Percentiles rank a stretch among this genome's conserved stretches.
Conservation (phyloP, 2,329 filamentous ascomycete species). For the Aureobasidium zeae region DNA sequence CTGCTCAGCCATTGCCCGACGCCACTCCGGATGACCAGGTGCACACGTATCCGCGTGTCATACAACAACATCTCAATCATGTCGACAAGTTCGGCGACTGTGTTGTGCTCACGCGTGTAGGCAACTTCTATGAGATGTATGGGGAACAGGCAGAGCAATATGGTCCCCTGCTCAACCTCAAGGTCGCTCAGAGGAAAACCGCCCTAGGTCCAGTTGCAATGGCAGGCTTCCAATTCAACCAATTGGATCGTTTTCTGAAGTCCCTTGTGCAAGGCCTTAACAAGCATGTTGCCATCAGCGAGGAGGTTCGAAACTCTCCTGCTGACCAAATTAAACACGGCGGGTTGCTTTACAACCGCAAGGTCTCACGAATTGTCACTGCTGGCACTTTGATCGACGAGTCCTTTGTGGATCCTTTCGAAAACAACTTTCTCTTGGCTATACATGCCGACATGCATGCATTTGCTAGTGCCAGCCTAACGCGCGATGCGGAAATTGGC, state of each 20-base stretch:
- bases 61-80: constrained; percentile 78
- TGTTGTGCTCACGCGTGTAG: constrained; percentile 82
- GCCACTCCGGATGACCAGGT: constrained; percentile 35
- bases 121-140: constrained; percentile 96
- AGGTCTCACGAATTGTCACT: constrained; percentile 78
- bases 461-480: background rate
- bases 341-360: constrained; percentile 74
- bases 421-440: constrained; percentile 86
- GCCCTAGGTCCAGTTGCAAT: constrained; percentile 72
- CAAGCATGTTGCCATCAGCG: constrained; percentile 85
- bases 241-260: constrained; percentile 88
- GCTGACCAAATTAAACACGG: constrained; percentile 63
- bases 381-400: constrained; percentile 95
- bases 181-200: constrained; percentile 74
- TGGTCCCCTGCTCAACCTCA: constrained; percentile 77
- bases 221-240: constrained; percentile 91
- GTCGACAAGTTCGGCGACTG: constrained; percentile 88
- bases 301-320: constrained; percentile 74
- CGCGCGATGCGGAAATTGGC: constrained; percentile 46
- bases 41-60: constrained; percentile 70
- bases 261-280: constrained; percentile 83
- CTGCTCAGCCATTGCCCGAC: constrained; percentile 28
- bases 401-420: constrained; percentile 88
- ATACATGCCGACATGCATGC: constrained; percentile 49
- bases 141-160: constrained; percentile 90